These are phyloP conservation scores for Boletus rubescentipes DNA, from an alignment of 768 basidiomycete species.

Conservation along the genomic window DNA sequence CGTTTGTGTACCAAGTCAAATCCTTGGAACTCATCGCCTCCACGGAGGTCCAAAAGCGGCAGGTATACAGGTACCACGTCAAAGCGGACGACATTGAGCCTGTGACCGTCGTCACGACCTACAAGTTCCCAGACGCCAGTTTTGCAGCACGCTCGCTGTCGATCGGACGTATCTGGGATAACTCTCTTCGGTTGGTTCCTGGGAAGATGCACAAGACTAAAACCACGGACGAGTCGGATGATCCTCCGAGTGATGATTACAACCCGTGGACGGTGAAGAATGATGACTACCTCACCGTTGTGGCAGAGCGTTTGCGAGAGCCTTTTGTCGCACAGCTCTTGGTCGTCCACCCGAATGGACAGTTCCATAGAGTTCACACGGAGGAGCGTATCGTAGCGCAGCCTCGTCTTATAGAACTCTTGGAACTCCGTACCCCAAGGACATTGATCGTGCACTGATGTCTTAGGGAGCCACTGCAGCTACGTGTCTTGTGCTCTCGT, in stretches of 20 bases:
- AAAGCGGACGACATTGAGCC: conserved; percentile 21
- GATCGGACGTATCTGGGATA: conserved; percentile 27
- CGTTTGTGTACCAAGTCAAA: conserved; percentile 23
- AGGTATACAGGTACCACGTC: conserved; percentile 18
- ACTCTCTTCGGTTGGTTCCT: conserved; percentile 11
- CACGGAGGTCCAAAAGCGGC: conserved; percentile 9
- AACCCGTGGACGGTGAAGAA: conserved; percentile 18
- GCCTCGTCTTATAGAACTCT: conserved; percentile 11
- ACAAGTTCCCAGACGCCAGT: conserved; percentile 5
- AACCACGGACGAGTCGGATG: not conserved
- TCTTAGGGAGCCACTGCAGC: not conserved
- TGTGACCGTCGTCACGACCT: conserved; percentile 13
- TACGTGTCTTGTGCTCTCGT: too few species aligned
- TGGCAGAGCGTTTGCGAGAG: conserved; percentile 19
- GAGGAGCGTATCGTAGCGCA: conserved; percentile 25
- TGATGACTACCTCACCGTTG: not conserved
- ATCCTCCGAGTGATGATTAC: not conserved
- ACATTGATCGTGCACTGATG: conserved; percentile 23
- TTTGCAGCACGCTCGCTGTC: conserved; percentile 8
- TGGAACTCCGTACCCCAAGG: conserved; percentile 19
- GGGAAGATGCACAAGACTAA: not conserved
- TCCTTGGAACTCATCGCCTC: conserved; percentile 10
- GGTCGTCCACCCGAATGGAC: conserved; percentile 21
- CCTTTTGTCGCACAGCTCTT: conserved; percentile 25
- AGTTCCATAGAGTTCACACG: conserved; percentile 20